Evolutionary conservation across 2,329 filamentous ascomycete genomes (phyloP).

Genomic region (Metarhizium robertsii): DNA sequence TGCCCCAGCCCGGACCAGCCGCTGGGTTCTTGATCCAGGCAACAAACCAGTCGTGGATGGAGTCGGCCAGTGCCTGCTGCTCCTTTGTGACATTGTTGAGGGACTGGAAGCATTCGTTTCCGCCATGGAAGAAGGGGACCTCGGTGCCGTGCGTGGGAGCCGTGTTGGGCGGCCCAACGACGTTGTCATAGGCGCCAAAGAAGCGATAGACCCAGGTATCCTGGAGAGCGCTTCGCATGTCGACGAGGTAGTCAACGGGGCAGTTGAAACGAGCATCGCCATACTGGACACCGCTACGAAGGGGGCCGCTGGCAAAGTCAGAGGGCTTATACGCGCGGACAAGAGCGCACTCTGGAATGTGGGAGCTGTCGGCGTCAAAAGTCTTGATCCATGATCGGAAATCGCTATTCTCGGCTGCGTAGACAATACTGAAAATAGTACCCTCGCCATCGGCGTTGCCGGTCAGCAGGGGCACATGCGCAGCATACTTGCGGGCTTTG

Average conservation of each 20-base stretch:
- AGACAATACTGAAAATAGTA: conserved; percentile 26
- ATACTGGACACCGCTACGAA: conserved; percentile 31
- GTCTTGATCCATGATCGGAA: conserved; percentile 9
- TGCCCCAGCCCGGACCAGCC: conserved; percentile 31
- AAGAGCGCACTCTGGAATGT: background rate
- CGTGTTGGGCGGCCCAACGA: conserved; percentile 14
- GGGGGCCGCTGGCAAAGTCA: conserved; percentile 26
- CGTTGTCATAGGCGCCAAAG: conserved; percentile 31
- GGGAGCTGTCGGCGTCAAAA: background rate
- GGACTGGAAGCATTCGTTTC: conserved; percentile 30
- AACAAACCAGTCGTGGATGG: conserved; percentile 32
- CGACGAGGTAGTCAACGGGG: conserved; percentile 27
- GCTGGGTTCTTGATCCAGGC: conserved; percentile 33
- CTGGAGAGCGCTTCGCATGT: conserved; percentile 27
- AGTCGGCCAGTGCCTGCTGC: conserved; percentile 31
- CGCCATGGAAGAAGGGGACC: conserved; percentile 36
- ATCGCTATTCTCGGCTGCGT: conserved; percentile 10
- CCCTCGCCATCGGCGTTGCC: conserved; percentile 27
- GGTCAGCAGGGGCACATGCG: conserved; percentile 25
- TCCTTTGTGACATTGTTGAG: conserved; percentile 23
- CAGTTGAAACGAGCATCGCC: conserved; percentile 38
- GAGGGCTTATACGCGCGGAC: conserved; percentile 11
- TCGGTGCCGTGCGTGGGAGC: conserved; percentile 11
- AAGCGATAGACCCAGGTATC: conserved; percentile 34
- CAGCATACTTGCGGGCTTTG: conserved; percentile 14